Evolutionary conservation across 2,329 filamentous ascomycete species (phyloP).

Genomic region (Leptographium lundbergii): DNA sequence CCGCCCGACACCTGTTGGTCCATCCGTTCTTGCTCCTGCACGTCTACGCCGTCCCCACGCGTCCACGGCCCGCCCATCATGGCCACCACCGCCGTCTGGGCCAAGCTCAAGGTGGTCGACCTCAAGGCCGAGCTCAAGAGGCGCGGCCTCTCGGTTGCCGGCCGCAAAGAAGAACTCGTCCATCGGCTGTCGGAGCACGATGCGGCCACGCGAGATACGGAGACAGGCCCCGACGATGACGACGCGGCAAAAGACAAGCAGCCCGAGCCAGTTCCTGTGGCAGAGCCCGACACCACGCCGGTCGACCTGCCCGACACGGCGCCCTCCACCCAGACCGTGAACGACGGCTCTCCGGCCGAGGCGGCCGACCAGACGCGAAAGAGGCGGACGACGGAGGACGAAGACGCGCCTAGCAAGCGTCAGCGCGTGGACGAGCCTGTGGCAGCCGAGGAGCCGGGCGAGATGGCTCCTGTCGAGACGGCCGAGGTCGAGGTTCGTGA

Average conservation of each 20-base stretch:
- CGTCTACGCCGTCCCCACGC: not conserved
- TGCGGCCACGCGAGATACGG: too few relatives aligned
- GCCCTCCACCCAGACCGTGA: not conserved
- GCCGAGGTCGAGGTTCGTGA: too few relatives aligned
- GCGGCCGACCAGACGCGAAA: too few relatives aligned
- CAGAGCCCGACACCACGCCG: not conserved
- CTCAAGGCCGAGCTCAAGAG: constrained; percentile 63
- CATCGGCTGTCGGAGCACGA: constrained; percentile 38
- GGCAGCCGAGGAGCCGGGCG: not conserved
- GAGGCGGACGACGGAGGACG: constrained; percentile 29
- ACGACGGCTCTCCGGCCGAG: not conserved
- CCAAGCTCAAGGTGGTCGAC: constrained; percentile 58
- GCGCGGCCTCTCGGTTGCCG: constrained; percentile 54
- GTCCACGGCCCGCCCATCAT: constrained; percentile 1
- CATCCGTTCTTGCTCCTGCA: too few relatives aligned
- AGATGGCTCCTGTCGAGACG: not conserved
- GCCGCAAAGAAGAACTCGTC: constrained; percentile 60
- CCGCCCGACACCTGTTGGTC: too few relatives aligned
- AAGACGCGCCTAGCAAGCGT: constrained; percentile 23
- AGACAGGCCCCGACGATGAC: too few relatives aligned
- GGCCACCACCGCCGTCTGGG: constrained; percentile 36
- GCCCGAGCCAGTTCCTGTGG: not conserved
- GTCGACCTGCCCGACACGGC: not conserved
- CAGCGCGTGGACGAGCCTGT: constrained; percentile 14
- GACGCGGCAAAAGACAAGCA: too few relatives aligned